Percentiles rank a stretch among this genome's conserved stretches.
These are phyloP conservation scores for Suhomyces wounanorum DNA, from an alignment of 1,139 yeast species.

Conservation along the genomic window DNA sequence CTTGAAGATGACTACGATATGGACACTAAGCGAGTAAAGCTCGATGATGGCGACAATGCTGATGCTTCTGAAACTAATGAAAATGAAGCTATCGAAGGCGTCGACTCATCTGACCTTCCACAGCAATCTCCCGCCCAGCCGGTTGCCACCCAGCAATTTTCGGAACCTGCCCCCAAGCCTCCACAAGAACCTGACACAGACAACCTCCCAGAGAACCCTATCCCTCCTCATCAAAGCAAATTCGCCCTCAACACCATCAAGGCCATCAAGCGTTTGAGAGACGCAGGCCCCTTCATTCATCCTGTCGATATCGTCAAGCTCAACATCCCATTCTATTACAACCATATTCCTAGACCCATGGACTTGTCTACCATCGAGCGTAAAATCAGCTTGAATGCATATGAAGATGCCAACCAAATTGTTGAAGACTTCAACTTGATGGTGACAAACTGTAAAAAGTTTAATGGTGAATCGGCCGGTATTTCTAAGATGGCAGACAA, in stretches of 20 bases:
- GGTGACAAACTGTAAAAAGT: slow-evolving; percentile 77
- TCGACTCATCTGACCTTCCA: neutral
- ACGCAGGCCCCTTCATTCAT: slow-evolving; percentile 83
- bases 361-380: slow-evolving; percentile 88
- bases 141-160: slow-evolving; percentile 23
- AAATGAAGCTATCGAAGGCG: slow-evolving; percentile 7
- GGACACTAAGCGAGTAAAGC: slow-evolving; percentile 25
- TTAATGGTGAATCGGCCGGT: slow-evolving; percentile 82
- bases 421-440: slow-evolving; percentile 81
- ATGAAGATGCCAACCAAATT: slow-evolving; percentile 67
- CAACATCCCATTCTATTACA: slow-evolving; percentile 88
- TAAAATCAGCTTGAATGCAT: slow-evolving; percentile 69
- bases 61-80: slow-evolving; percentile 6
- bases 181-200: slow-evolving; percentile 71
- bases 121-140: slow-evolving; percentile 13
- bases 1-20: slow-evolving; percentile 27
- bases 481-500: slow-evolving; percentile 91
- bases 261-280: slow-evolving; percentile 87
- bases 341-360: slow-evolving; percentile 86
- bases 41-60: slow-evolving; percentile 17
- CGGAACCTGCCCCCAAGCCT: slow-evolving; percentile 71
- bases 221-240: slow-evolving; percentile 84
- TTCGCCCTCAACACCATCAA: slow-evolving; percentile 68
- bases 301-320: slow-evolving; percentile 91
- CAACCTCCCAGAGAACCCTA: slow-evolving; percentile 65